Conservation (phyloP, 2,329 filamentous ascomycete genomes). For the Neofusicoccum ribis region DNA sequence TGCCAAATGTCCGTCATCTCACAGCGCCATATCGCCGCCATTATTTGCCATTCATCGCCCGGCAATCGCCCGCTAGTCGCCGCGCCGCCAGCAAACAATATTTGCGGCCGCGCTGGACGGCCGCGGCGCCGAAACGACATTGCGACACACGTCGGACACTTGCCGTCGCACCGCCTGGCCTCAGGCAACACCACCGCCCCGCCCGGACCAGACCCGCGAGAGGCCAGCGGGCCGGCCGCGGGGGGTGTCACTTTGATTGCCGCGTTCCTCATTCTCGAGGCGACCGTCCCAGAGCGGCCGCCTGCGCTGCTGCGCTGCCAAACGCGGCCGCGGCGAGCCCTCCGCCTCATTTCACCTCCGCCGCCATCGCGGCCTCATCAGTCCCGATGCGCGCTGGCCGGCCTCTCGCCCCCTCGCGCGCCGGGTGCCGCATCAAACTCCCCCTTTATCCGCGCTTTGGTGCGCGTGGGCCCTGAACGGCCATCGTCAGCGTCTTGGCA, state of each 20-base stretch:
- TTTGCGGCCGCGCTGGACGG: background rate
- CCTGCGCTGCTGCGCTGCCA: background rate
- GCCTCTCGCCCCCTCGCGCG: background rate
- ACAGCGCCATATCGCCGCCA: background rate
- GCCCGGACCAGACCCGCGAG: background rate
- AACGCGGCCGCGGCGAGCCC: background rate
- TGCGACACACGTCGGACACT: background rate
- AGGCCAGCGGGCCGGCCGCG: background rate
- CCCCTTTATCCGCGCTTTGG: background rate
- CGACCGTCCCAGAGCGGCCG: constrained; percentile 1
- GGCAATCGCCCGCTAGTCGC: no score
- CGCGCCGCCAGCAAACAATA: background rate
- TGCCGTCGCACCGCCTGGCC: background rate
- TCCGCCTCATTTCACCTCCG: background rate
- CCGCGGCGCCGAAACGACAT: background rate
- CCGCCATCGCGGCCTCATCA: background rate
- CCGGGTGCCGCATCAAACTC: background rate
- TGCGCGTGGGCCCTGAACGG: background rate
- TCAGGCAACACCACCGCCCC: background rate
- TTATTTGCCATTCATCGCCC: background rate
- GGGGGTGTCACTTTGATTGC: constrained; percentile 6
- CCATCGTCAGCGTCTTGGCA: constrained; percentile 11
- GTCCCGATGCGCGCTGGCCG: background rate
- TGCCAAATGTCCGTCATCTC: background rate
- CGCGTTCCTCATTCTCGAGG: background rate